These are phyloP conservation scores for Daldinia caldariorum DNA, from an alignment of 495 filamentous ascomycete species.

Conservation along the genomic window DNA sequence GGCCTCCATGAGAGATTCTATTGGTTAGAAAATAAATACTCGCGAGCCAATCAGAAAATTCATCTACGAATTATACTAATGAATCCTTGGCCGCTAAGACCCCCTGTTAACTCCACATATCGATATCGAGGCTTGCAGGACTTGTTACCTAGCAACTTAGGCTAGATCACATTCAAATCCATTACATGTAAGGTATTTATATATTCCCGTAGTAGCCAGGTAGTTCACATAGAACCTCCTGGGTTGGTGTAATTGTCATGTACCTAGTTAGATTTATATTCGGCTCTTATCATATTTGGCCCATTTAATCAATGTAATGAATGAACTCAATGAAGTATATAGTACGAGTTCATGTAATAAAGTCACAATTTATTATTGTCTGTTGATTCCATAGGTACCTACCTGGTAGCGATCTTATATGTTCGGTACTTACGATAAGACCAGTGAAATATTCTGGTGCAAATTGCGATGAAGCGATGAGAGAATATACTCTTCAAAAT, in stretches of 20 bases:
- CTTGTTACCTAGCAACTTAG: too few relatives aligned
- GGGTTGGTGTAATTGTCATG: not conserved
- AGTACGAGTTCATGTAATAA: not conserved
- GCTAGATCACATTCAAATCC: too few relatives aligned
- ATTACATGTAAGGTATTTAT: too few relatives aligned
- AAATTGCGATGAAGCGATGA: not conserved
- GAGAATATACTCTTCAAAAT: not conserved
- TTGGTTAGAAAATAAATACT: slow-evolving; percentile 36
- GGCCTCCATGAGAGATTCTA: slow-evolving; percentile 8
- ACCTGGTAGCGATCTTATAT: not conserved
- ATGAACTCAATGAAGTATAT: not conserved
- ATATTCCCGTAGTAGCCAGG: too few relatives aligned
- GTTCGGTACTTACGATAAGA: not conserved
- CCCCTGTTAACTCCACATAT: slow-evolving; percentile 26
- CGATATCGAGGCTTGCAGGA: not conserved
- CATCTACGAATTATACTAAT: slow-evolving; percentile 22
- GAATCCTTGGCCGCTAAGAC: slow-evolving; percentile 28
- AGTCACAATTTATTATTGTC: not conserved
- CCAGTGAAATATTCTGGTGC: not conserved
- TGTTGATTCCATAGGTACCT: not conserved
- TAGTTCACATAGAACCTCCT: not conserved
- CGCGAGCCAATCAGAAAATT: slow-evolving; percentile 41
- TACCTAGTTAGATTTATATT: not conserved
- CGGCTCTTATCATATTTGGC: not conserved
- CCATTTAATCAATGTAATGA: not conserved